Evolutionary conservation across 192 early-diverging fungal species (phyloP).

Genomic region (Rhizophagus sp.): DNA sequence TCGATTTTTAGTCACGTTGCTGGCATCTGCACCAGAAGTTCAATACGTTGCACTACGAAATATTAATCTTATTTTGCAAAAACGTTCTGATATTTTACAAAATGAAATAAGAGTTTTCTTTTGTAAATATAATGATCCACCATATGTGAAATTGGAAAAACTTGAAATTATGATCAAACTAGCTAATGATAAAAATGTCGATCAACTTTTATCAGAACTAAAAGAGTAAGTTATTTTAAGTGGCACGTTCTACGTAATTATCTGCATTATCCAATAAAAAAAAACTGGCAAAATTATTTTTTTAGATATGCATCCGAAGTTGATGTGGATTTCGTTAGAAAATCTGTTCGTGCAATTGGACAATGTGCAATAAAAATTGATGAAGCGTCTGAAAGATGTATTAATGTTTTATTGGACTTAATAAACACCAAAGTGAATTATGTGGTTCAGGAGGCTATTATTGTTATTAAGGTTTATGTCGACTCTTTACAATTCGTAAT

Average conservation of each 20-base stretch:
- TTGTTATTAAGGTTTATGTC: conserved; percentile 77
- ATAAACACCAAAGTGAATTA: conserved; percentile 85
- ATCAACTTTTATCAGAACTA: conserved; percentile 90
- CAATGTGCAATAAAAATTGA: conserved; percentile 92
- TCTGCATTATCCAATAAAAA: neutral
- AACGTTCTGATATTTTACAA: conserved; percentile 78
- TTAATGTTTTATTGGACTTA: conserved; percentile 87
- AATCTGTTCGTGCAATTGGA: conserved; percentile 87
- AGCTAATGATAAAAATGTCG: conserved; percentile 82
- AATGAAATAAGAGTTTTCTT: conserved; percentile 98
- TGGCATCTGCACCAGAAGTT: conserved; percentile 86
- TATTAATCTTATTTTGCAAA: conserved; percentile 94
- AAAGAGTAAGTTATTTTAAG: conserved; percentile 70
- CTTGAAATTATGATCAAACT: conserved; percentile 92
- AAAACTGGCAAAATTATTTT: neutral
- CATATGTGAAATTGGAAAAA: conserved; percentile 96
- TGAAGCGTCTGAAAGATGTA: conserved; percentile 80
- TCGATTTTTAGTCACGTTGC: conserved; percentile 68
- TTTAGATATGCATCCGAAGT: conserved; percentile 90
- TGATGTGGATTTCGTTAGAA: conserved; percentile 94
- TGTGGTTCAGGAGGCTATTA: conserved; percentile 89
- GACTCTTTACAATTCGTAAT: neutral
- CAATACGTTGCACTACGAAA: conserved; percentile 97
- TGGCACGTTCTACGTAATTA: neutral
- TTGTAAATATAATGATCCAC: conserved; percentile 98